phyloP scores from a whole-genome alignment of 2,329 filamentous ascomycete species.

The Paracoccidioides brasiliensis region DNA sequence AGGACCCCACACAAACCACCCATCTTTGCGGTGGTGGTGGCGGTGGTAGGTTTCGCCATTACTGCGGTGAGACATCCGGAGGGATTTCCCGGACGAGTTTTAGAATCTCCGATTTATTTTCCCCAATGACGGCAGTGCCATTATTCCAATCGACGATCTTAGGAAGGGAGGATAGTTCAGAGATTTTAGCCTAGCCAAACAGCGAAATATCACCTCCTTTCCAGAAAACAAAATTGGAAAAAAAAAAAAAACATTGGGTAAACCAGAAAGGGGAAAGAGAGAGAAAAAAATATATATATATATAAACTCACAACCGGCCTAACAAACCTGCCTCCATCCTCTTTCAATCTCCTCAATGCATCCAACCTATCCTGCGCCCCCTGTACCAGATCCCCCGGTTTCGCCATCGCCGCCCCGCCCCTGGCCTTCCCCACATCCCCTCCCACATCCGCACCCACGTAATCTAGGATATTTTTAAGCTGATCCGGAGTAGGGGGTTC shows the following conservation, averaged over 20 bases:
- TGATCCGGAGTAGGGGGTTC: slow-evolving; percentile 68
- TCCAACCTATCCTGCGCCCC: slow-evolving; percentile 64
- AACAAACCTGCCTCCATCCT: slow-evolving; percentile 46
- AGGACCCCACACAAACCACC: background rate
- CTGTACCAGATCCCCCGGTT: slow-evolving; percentile 52
- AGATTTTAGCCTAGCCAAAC: too few relatives aligned
- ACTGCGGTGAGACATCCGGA: slow-evolving; percentile 20
- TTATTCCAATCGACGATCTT: slow-evolving; percentile 82
- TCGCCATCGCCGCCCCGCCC: slow-evolving; percentile 36
- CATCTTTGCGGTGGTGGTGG: background rate
- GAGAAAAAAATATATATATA: background rate
- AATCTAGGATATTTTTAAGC: slow-evolving; percentile 70
- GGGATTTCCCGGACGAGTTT: slow-evolving; percentile 56
- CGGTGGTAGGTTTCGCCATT: slow-evolving; percentile 4
- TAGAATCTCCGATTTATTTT: slow-evolving; percentile 70
- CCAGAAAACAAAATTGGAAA: too few relatives aligned
- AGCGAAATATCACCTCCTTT: too few relatives aligned
- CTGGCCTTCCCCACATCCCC: slow-evolving; percentile 51
- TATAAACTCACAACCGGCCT: slow-evolving; percentile 56
- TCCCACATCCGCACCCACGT: slow-evolving; percentile 50
- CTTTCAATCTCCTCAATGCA: slow-evolving; percentile 65
- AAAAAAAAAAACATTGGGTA: too few relatives aligned
- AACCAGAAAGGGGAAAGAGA: too few relatives aligned
- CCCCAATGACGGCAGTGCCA: slow-evolving; percentile 53
- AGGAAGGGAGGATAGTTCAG: slow-evolving; percentile 5